Conservation (phyloP, 352 stramenopile species). For the Plasmopara viticola region DNA sequence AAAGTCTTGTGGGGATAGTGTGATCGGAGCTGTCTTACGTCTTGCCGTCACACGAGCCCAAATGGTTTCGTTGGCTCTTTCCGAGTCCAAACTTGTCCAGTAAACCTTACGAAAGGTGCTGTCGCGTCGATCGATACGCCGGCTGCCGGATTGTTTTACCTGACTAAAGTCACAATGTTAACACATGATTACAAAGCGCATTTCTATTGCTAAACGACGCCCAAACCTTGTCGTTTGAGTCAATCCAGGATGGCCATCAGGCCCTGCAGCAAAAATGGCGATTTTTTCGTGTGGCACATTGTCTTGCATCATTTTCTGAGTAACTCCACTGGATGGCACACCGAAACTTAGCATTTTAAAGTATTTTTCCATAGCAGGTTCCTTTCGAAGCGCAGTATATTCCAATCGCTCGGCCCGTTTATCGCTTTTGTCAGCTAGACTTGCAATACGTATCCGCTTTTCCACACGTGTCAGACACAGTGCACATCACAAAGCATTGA, state of each 20-base stretch:
- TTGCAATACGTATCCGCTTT: too few relatives aligned
- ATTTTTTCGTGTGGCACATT: too few relatives aligned
- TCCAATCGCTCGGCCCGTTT: constrained; percentile 33
- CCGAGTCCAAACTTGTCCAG: constrained; percentile 65
- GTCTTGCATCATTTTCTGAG: too few relatives aligned
- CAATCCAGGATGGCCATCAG: too few relatives aligned
- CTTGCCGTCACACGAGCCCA: constrained; percentile 61
- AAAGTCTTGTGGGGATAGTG: constrained; percentile 63
- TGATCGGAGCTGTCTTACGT: constrained; percentile 61
- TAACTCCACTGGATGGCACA: constrained; percentile 24
- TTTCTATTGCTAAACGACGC: too few relatives aligned
- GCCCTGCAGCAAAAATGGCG: too few relatives aligned
- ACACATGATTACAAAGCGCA: too few relatives aligned
- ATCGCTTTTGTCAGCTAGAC: background rate
- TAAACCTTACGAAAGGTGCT: constrained; percentile 75
- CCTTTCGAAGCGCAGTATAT: constrained; percentile 44
- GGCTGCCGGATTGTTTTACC: constrained; percentile 6
- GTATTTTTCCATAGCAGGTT: constrained; percentile 76
- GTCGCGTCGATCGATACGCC: constrained; percentile 26
- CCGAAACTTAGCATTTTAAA: constrained; percentile 83
- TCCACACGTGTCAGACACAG: too few relatives aligned
- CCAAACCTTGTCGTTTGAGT: too few relatives aligned
- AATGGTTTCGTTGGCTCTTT: constrained; percentile 56
- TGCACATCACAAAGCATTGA: too few relatives aligned
- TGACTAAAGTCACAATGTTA: too few relatives aligned